A percentile compares a stretch with the other conserved stretches of the same genome.
Conservation (phyloP, 768 basidiomycete species). For the Boletus subcaerulescens region DNA sequence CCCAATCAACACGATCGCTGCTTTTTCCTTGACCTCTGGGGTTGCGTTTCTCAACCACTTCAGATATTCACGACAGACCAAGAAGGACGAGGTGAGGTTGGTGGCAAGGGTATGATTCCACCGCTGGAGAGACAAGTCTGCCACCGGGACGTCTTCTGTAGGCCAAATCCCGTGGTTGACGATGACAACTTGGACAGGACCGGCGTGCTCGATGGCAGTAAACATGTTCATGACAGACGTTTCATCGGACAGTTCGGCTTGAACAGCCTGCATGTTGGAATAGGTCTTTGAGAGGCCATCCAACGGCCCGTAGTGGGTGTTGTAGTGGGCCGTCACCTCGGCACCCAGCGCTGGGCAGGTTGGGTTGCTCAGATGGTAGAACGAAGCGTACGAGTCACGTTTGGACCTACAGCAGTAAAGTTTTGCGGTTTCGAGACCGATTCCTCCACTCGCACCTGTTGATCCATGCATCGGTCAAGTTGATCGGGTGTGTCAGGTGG, state of each 20-base stretch:
- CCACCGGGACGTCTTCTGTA: slow-evolving; percentile 44
- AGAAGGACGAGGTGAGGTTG: slow-evolving; percentile 67
- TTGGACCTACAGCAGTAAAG: slow-evolving; percentile 50
- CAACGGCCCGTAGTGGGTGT: slow-evolving; percentile 46
- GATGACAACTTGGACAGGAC: slow-evolving; percentile 53
- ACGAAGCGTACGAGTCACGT: background rate
- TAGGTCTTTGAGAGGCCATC: slow-evolving; percentile 39
- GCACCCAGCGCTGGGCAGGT: slow-evolving; percentile 58
- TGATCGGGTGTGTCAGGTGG: background rate
- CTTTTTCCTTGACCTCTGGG: slow-evolving; percentile 48
- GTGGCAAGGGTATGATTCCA: slow-evolving; percentile 61
- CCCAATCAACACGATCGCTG: slow-evolving; percentile 63
- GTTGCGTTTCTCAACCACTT: slow-evolving; percentile 38
- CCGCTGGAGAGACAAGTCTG: slow-evolving; percentile 55
- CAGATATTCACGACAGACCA: slow-evolving; percentile 64
- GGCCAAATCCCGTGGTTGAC: slow-evolving; percentile 63
- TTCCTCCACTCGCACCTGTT: slow-evolving; percentile 71
- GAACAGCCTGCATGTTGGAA: slow-evolving; percentile 35
- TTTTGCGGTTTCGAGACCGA: slow-evolving; percentile 60
- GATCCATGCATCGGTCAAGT: background rate
- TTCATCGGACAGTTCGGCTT: slow-evolving; percentile 62
- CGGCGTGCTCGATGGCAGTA: slow-evolving; percentile 34
- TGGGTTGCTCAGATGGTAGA: background rate
- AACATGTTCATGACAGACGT: slow-evolving; percentile 52
- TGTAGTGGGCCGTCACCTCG: slow-evolving; percentile 69